phyloP scores from a whole-genome alignment of 1,284 basidiomycete species.

The Leccinum brunneo-olivaceum region DNA sequence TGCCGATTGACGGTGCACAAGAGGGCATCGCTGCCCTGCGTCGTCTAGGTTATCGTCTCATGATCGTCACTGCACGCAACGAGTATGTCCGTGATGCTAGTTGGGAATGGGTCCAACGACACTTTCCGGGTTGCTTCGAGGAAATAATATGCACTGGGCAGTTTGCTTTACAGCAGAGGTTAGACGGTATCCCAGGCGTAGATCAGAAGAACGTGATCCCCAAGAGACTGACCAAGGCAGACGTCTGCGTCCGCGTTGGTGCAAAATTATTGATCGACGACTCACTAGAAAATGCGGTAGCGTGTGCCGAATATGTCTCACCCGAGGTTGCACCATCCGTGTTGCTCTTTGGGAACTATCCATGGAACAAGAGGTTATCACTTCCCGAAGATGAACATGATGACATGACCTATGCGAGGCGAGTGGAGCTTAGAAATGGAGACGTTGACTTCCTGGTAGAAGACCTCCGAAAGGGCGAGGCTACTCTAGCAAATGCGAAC shows the following conservation, averaged over 20 bases:
- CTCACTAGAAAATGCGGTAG: conserved; percentile 69
- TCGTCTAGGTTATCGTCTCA: conserved; percentile 57
- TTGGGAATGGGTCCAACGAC: conserved; percentile 59
- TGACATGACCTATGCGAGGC: conserved; percentile 53
- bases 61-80: conserved; percentile 72
- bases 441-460: conserved; percentile 53
- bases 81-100: conserved; percentile 53
- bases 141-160: conserved; percentile 72
- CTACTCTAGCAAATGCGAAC: conserved; percentile 15
- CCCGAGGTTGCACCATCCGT: conserved; percentile 36
- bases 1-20: conserved; percentile 58
- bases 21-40: conserved; percentile 53
- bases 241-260: conserved; percentile 59
- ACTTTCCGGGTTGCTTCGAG: conserved; percentile 64
- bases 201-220: conserved; percentile 37
- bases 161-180: conserved; percentile 39
- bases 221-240: conserved; percentile 62
- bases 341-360: conserved; percentile 73
- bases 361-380: conserved; percentile 60
- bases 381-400: conserved; percentile 40
- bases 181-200: conserved; percentile 31
- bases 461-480: conserved; percentile 30
- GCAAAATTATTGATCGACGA: conserved; percentile 73
- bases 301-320: conserved; percentile 37
- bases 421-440: conserved; percentile 40